Evolutionary conservation across 176 grass and related monocot species (phyloP).

Genomic region (Oryza rufipogon): DNA sequence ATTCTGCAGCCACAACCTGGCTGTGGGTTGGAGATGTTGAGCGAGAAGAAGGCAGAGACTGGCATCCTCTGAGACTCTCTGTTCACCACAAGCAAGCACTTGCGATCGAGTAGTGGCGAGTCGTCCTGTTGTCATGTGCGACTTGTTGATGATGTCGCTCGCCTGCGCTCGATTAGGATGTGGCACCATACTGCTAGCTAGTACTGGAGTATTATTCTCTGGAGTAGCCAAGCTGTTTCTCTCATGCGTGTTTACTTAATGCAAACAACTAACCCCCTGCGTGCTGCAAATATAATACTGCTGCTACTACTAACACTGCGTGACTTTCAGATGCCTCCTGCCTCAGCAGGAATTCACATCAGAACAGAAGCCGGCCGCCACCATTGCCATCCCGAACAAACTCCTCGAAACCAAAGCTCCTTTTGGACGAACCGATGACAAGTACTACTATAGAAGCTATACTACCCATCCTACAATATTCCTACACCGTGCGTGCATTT

Average conservation of each 20-base stretch:
- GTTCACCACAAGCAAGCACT: neutral
- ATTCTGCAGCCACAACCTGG: neutral
- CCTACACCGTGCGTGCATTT: neutral
- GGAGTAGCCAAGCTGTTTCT: conserved; percentile 26
- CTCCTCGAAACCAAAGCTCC: conserved; percentile 32
- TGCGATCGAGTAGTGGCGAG: conserved; percentile 15
- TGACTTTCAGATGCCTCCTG: conserved; percentile 5
- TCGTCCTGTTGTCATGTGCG: conserved; percentile 3
- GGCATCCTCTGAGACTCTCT: neutral
- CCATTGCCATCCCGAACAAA: neutral
- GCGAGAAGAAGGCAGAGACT: neutral
- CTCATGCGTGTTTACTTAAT: conserved; percentile 23
- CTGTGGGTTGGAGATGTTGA: neutral
- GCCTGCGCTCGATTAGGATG: conserved; percentile 34
- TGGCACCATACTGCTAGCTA: conserved; percentile 31
- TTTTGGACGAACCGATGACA: conserved; percentile 26
- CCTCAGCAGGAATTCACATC: conserved; percentile 6
- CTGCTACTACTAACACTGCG: neutral
- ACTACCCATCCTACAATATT: neutral
- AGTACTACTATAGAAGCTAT: neutral
- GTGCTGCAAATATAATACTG: conserved; percentile 24
- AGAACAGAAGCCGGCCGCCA: neutral
- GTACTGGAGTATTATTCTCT: conserved; percentile 23
- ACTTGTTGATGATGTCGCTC: conserved; percentile 12
- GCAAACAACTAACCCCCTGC: conserved; percentile 30